A percentile compares a stretch with the other conserved stretches of the same genome.
Conservation (phyloP, 1,139 yeast genomes). For the Hyphopichia wangnamkhiaoensis region DNA sequence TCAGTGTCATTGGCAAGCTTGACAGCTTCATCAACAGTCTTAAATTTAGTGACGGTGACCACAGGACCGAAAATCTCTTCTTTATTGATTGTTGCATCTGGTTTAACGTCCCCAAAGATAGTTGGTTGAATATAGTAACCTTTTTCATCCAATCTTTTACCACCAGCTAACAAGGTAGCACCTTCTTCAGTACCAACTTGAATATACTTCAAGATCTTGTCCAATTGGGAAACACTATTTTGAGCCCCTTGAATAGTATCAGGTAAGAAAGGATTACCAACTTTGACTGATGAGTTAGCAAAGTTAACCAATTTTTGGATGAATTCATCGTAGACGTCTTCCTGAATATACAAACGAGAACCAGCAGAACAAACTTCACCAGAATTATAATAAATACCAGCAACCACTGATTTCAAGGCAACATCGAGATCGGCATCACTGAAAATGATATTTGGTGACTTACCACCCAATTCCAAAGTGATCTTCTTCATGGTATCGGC, state of each 20-base stretch:
- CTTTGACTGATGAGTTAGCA: constrained; percentile 51
- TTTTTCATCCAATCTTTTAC: constrained; percentile 63
- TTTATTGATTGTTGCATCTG: constrained; percentile 65
- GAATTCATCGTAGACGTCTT: constrained; percentile 68
- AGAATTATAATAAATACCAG: constrained; percentile 67
- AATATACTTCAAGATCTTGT: constrained; percentile 73
- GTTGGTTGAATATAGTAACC: constrained; percentile 85
- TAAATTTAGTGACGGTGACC: constrained; percentile 71
- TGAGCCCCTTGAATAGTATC: constrained; percentile 83
- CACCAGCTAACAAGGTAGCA: constrained; percentile 75
- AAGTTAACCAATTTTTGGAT: constrained; percentile 60
- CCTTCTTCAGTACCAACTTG: constrained; percentile 75
- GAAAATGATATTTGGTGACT: constrained; percentile 34
- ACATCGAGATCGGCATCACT: constrained; percentile 33
- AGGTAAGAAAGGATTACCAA: constrained; percentile 78
- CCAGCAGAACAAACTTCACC: constrained; percentile 93
- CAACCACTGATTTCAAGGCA: constrained; percentile 37
- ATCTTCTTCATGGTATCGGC: constrained; percentile 35
- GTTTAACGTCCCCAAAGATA: constrained; percentile 68
- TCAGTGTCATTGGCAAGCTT: constrained; percentile 69
- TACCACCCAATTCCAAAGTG: constrained; percentile 38
- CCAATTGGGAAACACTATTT: constrained; percentile 72
- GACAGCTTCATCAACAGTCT: constrained; percentile 69
- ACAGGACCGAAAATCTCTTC: constrained; percentile 93
- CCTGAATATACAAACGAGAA: constrained; percentile 78